These are phyloP conservation scores for Gomphus bonarii DNA, from an alignment of 1,284 basidiomycete genomes.

Conservation along the genomic window DNA sequence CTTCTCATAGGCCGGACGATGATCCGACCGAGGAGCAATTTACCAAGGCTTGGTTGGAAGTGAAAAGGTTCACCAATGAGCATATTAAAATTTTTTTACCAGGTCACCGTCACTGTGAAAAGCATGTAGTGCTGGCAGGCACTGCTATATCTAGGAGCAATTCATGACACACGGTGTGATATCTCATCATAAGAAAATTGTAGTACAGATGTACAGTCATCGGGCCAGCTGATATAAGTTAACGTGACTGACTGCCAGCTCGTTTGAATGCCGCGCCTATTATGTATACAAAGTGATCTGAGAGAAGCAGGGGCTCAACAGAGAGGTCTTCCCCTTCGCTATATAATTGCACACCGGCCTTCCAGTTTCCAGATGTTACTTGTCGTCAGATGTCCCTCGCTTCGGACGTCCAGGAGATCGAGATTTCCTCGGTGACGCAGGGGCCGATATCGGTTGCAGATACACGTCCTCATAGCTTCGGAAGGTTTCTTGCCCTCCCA, in stretches of 20 bases:
- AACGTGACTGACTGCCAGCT: neutral
- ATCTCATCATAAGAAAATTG: neutral
- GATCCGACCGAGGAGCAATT: neutral
- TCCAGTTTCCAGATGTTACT: neutral
- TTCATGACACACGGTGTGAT: neutral
- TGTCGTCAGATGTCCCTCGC: neutral
- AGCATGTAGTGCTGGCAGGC: neutral
- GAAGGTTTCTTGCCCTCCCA: conserved; percentile 34
- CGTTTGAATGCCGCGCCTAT: neutral
- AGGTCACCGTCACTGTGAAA: neutral
- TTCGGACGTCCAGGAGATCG: neutral
- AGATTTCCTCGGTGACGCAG: conserved; percentile 11
- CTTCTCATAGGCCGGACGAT: neutral
- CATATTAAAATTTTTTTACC: neutral
- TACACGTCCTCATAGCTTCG: conserved; percentile 54
- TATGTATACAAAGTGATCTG: neutral
- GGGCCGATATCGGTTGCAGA: conserved; percentile 14
- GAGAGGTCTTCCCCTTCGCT: neutral
- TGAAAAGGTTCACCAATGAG: neutral
- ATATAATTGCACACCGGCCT: neutral
- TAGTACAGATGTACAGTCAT: neutral
- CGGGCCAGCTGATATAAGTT: neutral
- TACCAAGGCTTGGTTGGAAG: neutral
- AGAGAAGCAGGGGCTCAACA: neutral
- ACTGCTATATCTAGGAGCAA: neutral